Percentiles rank a stretch among this genome's conserved stretches.
These are phyloP conservation scores for Neurospora sp. DNA, from an alignment of 495 filamentous ascomycete genomes.

Conservation along the genomic window DNA sequence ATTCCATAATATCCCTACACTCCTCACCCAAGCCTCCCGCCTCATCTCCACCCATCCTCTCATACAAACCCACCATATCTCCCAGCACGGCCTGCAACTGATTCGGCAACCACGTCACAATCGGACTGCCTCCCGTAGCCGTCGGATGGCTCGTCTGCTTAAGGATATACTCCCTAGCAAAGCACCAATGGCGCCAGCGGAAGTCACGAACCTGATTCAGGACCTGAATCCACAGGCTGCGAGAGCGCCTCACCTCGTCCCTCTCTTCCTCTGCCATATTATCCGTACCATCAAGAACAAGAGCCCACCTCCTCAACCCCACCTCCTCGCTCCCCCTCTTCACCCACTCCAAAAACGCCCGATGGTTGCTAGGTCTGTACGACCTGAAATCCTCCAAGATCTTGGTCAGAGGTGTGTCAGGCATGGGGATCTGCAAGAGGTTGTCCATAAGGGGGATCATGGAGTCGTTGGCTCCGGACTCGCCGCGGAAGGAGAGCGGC, in stretches of 20 bases:
- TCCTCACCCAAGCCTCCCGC: conserved; percentile 21
- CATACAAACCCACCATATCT: conserved; percentile 57
- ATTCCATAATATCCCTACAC: conserved; percentile 55
- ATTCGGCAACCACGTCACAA: conserved; percentile 85
- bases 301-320: conserved; percentile 51
- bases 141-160: conserved; percentile 73
- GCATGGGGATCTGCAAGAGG: conserved; percentile 69
- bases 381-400: conserved; percentile 77
- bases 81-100: conserved; percentile 68
- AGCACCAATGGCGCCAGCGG: conserved; percentile 89
- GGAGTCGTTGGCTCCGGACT: conserved; percentile 83
- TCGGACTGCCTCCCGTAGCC: conserved; percentile 83
- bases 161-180: conserved; percentile 89
- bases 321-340: conserved; percentile 42
- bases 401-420: conserved; percentile 68
- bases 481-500: conserved; percentile 68
- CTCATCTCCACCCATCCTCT: conserved; percentile 34
- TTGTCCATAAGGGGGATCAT: conserved; percentile 81
- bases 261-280: conserved; percentile 8
- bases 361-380: conserved; percentile 78
- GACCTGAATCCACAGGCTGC: conserved; percentile 53
- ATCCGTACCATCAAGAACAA: conserved; percentile 35
- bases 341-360: conserved; percentile 69
- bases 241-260: conserved; percentile 26
- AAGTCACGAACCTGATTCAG: conserved; percentile 84